Conservation (phyloP, 2,329 filamentous ascomycete genomes). For the Cercospora brassicicola region DNA sequence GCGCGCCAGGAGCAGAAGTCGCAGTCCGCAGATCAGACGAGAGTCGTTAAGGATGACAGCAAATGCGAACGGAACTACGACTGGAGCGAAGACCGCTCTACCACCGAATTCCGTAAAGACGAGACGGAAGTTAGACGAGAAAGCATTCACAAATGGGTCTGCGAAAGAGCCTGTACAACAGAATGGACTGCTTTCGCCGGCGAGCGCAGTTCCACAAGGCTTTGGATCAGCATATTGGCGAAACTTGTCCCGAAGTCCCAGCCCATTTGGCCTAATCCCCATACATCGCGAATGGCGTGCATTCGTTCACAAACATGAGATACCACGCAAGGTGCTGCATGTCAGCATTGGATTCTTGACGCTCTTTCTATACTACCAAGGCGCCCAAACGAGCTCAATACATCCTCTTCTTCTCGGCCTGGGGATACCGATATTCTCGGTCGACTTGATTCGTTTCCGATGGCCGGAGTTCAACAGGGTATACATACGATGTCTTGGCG, state of each 20-base stretch:
- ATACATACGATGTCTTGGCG: constrained; percentile 81
- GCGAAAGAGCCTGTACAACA: constrained; percentile 24
- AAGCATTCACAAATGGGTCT: constrained; percentile 24
- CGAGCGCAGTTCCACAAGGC: constrained; percentile 48
- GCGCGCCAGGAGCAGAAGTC: constrained; percentile 68
- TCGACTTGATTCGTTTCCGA: constrained; percentile 80
- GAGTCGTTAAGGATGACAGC: constrained; percentile 23
- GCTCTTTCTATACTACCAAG: constrained; percentile 77
- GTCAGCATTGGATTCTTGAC: constrained; percentile 96
- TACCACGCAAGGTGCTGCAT: constrained; percentile 88
- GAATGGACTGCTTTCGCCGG: constrained; percentile 37
- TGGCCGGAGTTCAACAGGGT: constrained; percentile 79
- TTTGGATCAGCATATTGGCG: constrained; percentile 77
- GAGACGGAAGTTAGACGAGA: constrained; percentile 39
- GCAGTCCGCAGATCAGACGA: constrained; percentile 60
- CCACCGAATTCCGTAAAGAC: constrained; percentile 17
- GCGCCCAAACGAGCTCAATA: constrained; percentile 73
- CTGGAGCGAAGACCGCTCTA: constrained; percentile 21
- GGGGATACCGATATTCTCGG: constrained; percentile 78
- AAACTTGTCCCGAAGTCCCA: constrained; percentile 86
- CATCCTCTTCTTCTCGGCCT: constrained; percentile 79
- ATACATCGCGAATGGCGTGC: constrained; percentile 89
- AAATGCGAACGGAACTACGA: constrained; percentile 29
- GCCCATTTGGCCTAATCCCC: constrained; percentile 88
- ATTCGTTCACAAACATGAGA: constrained; percentile 92